Conservation (phyloP, 2,329 filamentous ascomycete genomes). For the Fonsecaea multimorphosa region DNA sequence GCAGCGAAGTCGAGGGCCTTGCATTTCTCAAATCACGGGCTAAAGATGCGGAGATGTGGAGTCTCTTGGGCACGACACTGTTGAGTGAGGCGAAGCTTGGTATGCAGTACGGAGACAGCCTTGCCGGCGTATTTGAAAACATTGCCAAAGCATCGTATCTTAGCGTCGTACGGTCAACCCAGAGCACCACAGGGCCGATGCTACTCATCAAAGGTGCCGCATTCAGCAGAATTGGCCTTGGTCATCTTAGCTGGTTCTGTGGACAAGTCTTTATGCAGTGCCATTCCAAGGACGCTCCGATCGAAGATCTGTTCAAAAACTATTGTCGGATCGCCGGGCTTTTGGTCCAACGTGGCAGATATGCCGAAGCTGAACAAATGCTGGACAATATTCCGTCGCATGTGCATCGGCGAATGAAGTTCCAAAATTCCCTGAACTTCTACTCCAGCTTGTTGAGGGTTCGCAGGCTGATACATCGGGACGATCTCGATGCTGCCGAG, state of each 20-base stretch:
- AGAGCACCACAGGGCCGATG: constrained; percentile 74
- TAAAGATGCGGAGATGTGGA: constrained; percentile 84
- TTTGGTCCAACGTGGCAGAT: constrained; percentile 70
- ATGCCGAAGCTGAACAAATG: constrained; percentile 68
- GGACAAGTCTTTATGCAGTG: constrained; percentile 77
- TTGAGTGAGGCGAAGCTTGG: constrained; percentile 84
- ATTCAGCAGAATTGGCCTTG: constrained; percentile 74
- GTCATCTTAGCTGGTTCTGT: constrained; percentile 62
- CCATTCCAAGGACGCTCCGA: constrained; percentile 66
- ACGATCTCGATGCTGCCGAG: constrained; percentile 63
- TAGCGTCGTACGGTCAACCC: constrained; percentile 76
- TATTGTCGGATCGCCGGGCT: constrained; percentile 73
- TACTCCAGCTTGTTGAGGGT: constrained; percentile 53
- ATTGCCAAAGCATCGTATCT: constrained; percentile 83
- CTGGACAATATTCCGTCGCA: constrained; percentile 67
- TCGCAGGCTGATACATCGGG: constrained; percentile 51
- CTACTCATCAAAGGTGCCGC: constrained; percentile 74
- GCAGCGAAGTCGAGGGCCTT: constrained; percentile 79
- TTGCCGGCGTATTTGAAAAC: constrained; percentile 71
- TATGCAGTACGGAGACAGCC: constrained; percentile 68
- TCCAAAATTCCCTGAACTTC: constrained; percentile 65
- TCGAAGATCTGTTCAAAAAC: constrained; percentile 80
- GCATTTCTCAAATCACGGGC: constrained; percentile 84
- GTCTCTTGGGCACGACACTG: constrained; percentile 79
- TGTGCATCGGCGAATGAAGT: constrained; percentile 73